Evolutionary conservation across 352 stramenopile species (phyloP).

Genomic region (Globisporangium irregulare): DNA sequence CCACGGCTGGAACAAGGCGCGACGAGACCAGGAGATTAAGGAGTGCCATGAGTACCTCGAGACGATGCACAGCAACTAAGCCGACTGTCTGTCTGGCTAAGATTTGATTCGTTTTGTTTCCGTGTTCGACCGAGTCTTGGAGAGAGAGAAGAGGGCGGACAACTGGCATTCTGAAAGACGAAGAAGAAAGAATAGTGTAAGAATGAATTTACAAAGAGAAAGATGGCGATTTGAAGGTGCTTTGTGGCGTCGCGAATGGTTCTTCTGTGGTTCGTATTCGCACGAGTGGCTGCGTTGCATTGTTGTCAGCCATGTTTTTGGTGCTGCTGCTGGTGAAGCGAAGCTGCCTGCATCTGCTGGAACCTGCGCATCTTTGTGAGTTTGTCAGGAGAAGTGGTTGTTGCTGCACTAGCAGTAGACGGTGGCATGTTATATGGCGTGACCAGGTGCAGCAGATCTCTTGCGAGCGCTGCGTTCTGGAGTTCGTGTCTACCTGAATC

Average conservation of each 20-base stretch:
- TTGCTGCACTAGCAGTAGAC: background rate
- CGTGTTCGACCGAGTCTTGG: background rate
- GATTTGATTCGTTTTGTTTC: background rate
- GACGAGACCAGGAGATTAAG: conserved; percentile 66
- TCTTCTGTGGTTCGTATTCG: background rate
- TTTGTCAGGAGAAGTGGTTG: conserved; percentile 19
- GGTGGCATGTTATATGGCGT: conserved; percentile 40
- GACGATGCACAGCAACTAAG: conserved; percentile 84
- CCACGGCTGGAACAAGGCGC: conserved; percentile 80
- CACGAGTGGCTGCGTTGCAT: background rate
- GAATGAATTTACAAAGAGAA: conserved; percentile 14
- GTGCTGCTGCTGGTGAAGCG: conserved; percentile 8
- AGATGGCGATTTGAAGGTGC: background rate
- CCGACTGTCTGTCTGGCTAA: background rate
- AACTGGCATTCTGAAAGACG: background rate
- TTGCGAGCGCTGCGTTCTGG: conserved; percentile 48
- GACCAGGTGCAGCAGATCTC: conserved; percentile 59
- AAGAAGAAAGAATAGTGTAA: conserved; percentile 1
- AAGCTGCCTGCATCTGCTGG: conserved; percentile 14
- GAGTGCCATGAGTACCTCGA: conserved; percentile 77
- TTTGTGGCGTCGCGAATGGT: background rate
- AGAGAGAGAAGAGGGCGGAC: background rate
- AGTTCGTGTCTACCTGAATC: conserved; percentile 18
- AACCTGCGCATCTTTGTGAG: conserved; percentile 15
- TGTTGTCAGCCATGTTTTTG: background rate